These are phyloP conservation scores for Salix caprea DNA, from an alignment of 345 rosid genomes.

Conservation along the genomic window DNA sequence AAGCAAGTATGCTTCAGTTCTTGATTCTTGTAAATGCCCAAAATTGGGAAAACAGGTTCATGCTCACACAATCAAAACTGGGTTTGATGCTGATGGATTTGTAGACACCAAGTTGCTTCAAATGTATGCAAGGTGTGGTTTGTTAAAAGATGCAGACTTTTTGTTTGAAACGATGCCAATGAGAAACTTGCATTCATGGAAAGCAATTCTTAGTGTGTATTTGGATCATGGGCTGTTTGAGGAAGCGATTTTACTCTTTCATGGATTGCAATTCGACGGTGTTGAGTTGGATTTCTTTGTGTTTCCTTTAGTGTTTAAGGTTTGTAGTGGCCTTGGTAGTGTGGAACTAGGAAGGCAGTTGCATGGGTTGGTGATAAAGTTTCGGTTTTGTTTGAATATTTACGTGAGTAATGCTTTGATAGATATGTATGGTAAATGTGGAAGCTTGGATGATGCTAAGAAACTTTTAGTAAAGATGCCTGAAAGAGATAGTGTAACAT, in stretches of 20 bases:
- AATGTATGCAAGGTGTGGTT: constrained; percentile 13
- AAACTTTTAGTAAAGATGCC: constrained; percentile 13
- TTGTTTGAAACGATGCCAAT: constrained; percentile 22
- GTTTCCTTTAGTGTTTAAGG: constrained; percentile 17
- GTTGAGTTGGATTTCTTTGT: constrained; percentile 17
- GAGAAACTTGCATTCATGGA: constrained; percentile 21
- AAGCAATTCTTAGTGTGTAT: constrained; percentile 12
- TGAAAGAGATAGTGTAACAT: constrained; percentile 20
- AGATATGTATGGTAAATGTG: constrained; percentile 29
- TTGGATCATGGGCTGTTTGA: constrained; percentile 12
- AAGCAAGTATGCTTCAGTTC: constrained; percentile 39
- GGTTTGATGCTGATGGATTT: constrained; percentile 12
- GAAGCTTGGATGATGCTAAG: constrained; percentile 22
- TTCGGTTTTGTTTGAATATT: constrained; percentile 13
- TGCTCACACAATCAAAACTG: constrained; percentile 31
- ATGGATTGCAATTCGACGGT: constrained; percentile 13
- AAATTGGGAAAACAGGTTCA: constrained; percentile 44
- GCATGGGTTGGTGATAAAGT: constrained; percentile 22
- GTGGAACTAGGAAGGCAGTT: constrained; percentile 18
- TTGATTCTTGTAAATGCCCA: constrained; percentile 46
- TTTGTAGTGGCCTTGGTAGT: constrained; percentile 13
- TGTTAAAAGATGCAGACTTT: constrained; percentile 7
- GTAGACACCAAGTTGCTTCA: constrained; percentile 22
- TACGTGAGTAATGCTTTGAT: constrained; percentile 28
- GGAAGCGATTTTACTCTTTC: constrained; percentile 11